phyloP scores from a whole-genome alignment of 306 rosid genomes.

The Purshia tridentata region DNA sequence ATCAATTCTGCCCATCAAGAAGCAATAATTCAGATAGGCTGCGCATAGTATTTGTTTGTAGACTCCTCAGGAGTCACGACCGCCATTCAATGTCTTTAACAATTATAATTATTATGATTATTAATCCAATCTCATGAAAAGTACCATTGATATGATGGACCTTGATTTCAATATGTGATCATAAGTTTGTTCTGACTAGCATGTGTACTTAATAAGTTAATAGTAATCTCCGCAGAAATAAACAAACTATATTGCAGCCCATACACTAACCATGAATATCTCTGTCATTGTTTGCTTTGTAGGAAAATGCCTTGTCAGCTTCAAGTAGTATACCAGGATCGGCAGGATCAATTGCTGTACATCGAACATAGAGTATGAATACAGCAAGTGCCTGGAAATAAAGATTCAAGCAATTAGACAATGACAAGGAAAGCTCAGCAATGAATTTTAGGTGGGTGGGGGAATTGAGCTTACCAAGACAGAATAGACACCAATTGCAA shows the following conservation, averaged over 20 bases:
- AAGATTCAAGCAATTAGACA: slow-evolving; percentile 22
- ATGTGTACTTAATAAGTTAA: neutral
- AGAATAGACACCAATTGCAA: slow-evolving; percentile 73
- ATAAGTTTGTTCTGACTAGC: neutral
- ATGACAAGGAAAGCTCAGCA: slow-evolving; percentile 4
- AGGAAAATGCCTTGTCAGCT: slow-evolving; percentile 46
- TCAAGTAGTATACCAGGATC: slow-evolving; percentile 60
- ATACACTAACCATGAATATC: slow-evolving; percentile 51
- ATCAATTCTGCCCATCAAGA: slow-evolving; percentile 19
- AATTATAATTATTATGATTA: neutral
- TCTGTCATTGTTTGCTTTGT: slow-evolving; percentile 41
- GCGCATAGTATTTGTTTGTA: neutral
- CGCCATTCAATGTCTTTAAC: neutral
- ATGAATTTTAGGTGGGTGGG: neutral
- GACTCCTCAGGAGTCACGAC: neutral
- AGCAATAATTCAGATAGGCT: neutral
- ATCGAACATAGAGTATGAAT: slow-evolving; percentile 68
- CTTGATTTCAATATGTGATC: slow-evolving; percentile 15
- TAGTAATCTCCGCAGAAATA: neutral
- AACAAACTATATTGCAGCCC: slow-evolving; percentile 8
- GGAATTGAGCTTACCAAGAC: slow-evolving; percentile 45
- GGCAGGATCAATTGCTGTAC: slow-evolving; percentile 86
- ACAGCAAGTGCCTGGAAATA: slow-evolving; percentile 66
- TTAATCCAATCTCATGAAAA: neutral
- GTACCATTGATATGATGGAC: neutral